These are phyloP conservation scores for Vitis amurensis DNA, from an alignment of 164 flowering plant species.

Conservation along the genomic window DNA sequence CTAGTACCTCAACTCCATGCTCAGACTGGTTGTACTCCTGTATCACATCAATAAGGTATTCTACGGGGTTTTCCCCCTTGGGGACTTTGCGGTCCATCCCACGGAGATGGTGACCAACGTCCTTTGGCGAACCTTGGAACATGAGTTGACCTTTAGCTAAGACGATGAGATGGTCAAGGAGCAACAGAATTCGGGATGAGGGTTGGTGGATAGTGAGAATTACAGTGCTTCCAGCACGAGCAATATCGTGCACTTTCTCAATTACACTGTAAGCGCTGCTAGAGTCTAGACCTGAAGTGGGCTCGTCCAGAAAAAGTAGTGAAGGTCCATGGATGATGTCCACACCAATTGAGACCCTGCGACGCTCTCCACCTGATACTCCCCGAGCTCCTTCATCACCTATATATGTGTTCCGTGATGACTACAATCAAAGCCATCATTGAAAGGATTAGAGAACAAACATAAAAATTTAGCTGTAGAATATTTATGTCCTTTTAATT, in stretches of 20 bases:
- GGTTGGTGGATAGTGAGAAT: conserved; percentile 82
- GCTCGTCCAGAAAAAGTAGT: conserved; percentile 70
- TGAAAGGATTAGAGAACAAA: neutral
- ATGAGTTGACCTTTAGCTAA: conserved; percentile 69
- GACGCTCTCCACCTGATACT: conserved; percentile 75
- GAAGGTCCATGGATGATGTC: conserved; percentile 77
- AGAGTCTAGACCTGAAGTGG: conserved; percentile 77
- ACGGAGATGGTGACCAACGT: conserved; percentile 42
- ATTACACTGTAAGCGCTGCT: conserved; percentile 75
- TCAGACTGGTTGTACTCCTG: conserved; percentile 69
- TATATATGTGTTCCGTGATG: conserved; percentile 64
- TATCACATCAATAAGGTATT: conserved; percentile 61
- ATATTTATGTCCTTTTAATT: too few relatives aligned
- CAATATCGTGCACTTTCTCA: conserved; percentile 64
- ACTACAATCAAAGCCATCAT: conserved; percentile 20
- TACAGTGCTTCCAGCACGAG: conserved; percentile 70
- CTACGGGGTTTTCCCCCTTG: conserved; percentile 60
- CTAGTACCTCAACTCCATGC: conserved; percentile 53
- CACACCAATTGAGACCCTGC: conserved; percentile 71
- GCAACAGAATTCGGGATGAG: conserved; percentile 50
- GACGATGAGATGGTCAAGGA: conserved; percentile 66
- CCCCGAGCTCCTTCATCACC: conserved; percentile 78
- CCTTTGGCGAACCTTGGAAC: conserved; percentile 69
- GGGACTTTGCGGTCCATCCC: conserved; percentile 66
- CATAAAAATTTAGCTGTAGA: neutral